These are phyloP conservation scores for Ustanciosporium gigantosporum DNA, from an alignment of 1,284 basidiomycete genomes.

Conservation along the genomic window DNA sequence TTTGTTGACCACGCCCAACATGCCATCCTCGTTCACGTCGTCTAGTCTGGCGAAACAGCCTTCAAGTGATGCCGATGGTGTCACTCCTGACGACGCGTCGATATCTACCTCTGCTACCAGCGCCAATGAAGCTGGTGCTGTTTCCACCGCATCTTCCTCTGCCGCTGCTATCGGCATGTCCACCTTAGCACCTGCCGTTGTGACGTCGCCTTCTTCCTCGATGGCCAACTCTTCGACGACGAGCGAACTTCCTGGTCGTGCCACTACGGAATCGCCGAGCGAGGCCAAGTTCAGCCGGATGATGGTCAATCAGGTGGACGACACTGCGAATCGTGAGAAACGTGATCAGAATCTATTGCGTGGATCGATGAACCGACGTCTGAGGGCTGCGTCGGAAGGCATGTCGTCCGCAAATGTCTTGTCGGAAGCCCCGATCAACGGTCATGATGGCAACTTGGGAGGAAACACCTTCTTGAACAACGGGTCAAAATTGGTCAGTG, in stretches of 20 bases:
- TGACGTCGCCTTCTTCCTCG: no score
- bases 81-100: slow-evolving; percentile 21
- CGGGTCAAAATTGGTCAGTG: not conserved
- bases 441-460: no score
- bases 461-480: not conserved
- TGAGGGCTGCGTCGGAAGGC: slow-evolving; percentile 33
- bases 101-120: slow-evolving; percentile 26
- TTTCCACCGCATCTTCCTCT: not conserved
- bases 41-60: slow-evolving; percentile 9
- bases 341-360: slow-evolving; percentile 25
- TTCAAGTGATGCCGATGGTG: no score
- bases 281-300: slow-evolving; percentile 24
- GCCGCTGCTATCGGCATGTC: not conserved
- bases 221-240: not conserved
- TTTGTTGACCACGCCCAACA: not conserved
- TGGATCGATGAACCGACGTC: slow-evolving; percentile 18
- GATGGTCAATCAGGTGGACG: slow-evolving; percentile 15
- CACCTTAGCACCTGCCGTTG: no score
- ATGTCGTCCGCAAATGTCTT: slow-evolving; percentile 9
- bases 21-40: slow-evolving; percentile 2
- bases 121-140: slow-evolving; percentile 7
- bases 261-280: slow-evolving; percentile 27
- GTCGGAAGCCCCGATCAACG: slow-evolving; percentile 14
- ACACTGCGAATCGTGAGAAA: slow-evolving; percentile 12
- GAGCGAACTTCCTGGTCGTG: no score